Evolutionary conservation across 495 filamentous ascomycete species (phyloP).

Genomic region (Talaromyces liani): DNA sequence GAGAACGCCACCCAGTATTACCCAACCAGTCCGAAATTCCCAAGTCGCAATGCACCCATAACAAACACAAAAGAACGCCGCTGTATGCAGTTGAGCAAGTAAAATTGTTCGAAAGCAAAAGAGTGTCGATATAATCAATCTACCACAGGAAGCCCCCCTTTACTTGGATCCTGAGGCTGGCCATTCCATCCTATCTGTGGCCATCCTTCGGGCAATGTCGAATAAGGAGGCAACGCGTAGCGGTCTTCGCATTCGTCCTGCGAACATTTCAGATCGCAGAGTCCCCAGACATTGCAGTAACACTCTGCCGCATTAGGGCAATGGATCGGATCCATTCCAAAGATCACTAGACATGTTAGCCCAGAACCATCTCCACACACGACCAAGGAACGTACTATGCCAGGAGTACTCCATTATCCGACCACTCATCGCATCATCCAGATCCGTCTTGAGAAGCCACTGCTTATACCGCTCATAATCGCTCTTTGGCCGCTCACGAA

Average conservation of each 20-base stretch:
- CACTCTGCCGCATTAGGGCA: constrained; percentile 52
- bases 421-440: constrained; percentile 53
- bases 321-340: constrained; percentile 43
- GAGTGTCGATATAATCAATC: background rate
- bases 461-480: constrained; percentile 51
- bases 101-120: background rate
- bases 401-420: constrained; percentile 67
- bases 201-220: constrained; percentile 42
- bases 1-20: background rate
- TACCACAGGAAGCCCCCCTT: constrained; percentile 22
- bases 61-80: background rate
- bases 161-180: constrained; percentile 32
- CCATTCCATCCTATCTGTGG: constrained; percentile 45
- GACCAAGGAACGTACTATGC: constrained; percentile 43
- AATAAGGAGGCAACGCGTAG: constrained; percentile 40
- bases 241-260: constrained; percentile 31
- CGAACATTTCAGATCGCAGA: constrained; percentile 45
- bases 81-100: background rate
- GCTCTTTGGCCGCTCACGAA: constrained; percentile 36
- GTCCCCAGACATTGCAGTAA: constrained; percentile 57
- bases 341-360: constrained; percentile 33
- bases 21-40: background rate
- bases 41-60: background rate
- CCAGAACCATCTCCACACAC: background rate
- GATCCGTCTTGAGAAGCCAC: constrained; percentile 51